phyloP scores from a whole-genome alignment of 352 stramenopile species.

The Phytophthora sansomeana region DNA sequence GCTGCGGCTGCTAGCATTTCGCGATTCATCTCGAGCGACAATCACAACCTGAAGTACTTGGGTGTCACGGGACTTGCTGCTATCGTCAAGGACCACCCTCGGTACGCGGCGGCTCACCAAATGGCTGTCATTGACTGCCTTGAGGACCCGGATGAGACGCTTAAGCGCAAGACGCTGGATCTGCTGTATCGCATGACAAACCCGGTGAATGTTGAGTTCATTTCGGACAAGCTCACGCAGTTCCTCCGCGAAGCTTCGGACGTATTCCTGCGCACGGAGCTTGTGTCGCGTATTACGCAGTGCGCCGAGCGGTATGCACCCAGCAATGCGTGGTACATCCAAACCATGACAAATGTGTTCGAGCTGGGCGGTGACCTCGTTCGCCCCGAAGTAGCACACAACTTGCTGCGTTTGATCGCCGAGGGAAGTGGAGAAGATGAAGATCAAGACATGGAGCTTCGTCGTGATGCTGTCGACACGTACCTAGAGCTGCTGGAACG shows the following conservation, averaged over 20 bases:
- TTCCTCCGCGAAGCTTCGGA: conserved; percentile 96
- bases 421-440: conserved; percentile 98
- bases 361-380: conserved; percentile 97
- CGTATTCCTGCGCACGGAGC: conserved; percentile 97
- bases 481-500: conserved; percentile 97
- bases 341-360: conserved; percentile 98
- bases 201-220: conserved; percentile 99
- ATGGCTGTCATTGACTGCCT: conserved; percentile 99
- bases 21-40: conserved; percentile 95
- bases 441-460: conserved; percentile 95
- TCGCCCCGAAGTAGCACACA: conserved; percentile 96
- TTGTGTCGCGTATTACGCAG: conserved; percentile 98
- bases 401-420: conserved; percentile 98
- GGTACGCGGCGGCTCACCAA: conserved; percentile 99
- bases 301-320: conserved; percentile 97
- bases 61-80: conserved; percentile 98
- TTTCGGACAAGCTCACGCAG: conserved; percentile 98
- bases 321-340: conserved; percentile 99
- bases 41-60: conserved; percentile 99
- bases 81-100: conserved; percentile 97
- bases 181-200: conserved; percentile 99
- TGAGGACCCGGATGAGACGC: conserved; percentile 99
- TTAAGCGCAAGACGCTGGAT: conserved; percentile 99
- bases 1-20: conserved; percentile 93
- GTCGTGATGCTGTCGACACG: conserved; percentile 96